Percentiles rank a stretch among this genome's conserved stretches.
These are phyloP conservation scores for Diospyros lotus DNA, from an alignment of 148 eudicot genomes.

Conservation along the genomic window DNA sequence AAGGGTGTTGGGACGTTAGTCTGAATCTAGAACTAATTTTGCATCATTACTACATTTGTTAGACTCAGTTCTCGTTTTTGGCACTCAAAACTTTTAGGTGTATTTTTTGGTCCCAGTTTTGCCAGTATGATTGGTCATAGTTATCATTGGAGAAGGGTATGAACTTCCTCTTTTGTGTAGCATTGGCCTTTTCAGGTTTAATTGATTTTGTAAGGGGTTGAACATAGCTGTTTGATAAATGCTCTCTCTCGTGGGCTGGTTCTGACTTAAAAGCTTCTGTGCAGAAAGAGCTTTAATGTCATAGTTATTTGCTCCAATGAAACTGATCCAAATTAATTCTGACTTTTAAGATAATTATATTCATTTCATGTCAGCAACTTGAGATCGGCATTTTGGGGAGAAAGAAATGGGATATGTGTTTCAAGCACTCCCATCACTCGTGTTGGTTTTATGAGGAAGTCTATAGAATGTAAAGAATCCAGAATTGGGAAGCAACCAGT, in stretches of 20 bases:
- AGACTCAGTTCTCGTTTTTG: not conserved
- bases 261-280: not conserved
- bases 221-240: not conserved
- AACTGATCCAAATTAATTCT: not conserved
- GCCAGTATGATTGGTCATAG: not conserved
- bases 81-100: not conserved
- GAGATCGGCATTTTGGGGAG: slow-evolving; percentile 52
- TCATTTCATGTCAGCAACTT: slow-evolving; percentile 35
- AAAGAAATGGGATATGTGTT: slow-evolving; percentile 33
- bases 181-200: not conserved
- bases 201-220: not conserved
- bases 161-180: not conserved
- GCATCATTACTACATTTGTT: not conserved
- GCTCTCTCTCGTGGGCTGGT: not conserved
- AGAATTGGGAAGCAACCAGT: slow-evolving; percentile 92
- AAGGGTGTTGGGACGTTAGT: not conserved
- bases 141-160: too few relatives aligned
- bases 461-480: slow-evolving; percentile 79
- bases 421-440: slow-evolving; percentile 32
- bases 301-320: not conserved
- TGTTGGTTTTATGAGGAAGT: slow-evolving; percentile 40
- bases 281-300: not conserved
- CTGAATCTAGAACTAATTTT: not conserved
- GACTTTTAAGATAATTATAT: not conserved
- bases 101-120: not conserved